These are phyloP conservation scores for Pilasporangium apinafurcum DNA, from an alignment of 352 stramenopile genomes.

Conservation along the genomic window DNA sequence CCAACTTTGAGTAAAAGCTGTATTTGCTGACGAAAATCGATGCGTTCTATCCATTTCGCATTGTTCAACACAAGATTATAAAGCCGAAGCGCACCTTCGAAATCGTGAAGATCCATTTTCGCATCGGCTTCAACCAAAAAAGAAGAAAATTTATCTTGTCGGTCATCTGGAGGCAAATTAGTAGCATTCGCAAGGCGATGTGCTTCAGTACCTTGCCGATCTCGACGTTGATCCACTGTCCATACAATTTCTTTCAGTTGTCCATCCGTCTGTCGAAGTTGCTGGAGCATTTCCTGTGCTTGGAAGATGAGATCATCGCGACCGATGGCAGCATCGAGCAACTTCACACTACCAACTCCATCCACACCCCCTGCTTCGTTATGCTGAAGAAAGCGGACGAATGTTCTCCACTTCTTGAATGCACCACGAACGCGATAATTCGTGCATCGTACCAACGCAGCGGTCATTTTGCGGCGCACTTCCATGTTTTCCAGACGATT, in stretches of 20 bases:
- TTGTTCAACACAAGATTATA: constrained; percentile 39
- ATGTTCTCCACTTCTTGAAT: constrained; percentile 18
- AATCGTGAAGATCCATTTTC: constrained; percentile 51
- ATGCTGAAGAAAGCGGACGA: constrained; percentile 1
- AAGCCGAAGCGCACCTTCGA: constrained; percentile 24
- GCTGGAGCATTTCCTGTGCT: constrained; percentile 27
- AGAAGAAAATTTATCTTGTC: constrained; percentile 27
- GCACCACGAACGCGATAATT: constrained; percentile 18
- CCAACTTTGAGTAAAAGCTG: constrained; percentile 34
- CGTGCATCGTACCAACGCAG: constrained; percentile 16
- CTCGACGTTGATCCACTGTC: constrained; percentile 29
- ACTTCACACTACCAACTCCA: constrained; percentile 36
- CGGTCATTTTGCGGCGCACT: constrained; percentile 30
- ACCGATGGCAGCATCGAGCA: constrained; percentile 40
- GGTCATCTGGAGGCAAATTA: not conserved
- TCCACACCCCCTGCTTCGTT: not conserved
- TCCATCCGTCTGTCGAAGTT: constrained; percentile 31
- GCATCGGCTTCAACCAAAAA: constrained; percentile 51
- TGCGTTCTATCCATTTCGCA: constrained; percentile 26
- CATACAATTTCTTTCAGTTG: constrained; percentile 29
- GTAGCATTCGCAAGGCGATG: not conserved
- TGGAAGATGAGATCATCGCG: constrained; percentile 45
- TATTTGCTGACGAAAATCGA: constrained; percentile 17
- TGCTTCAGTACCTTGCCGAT: not conserved
- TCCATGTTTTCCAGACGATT: constrained; percentile 27